Conservation (phyloP, 2,329 filamentous ascomycete species). For the Colletotrichum costaricense region DNA sequence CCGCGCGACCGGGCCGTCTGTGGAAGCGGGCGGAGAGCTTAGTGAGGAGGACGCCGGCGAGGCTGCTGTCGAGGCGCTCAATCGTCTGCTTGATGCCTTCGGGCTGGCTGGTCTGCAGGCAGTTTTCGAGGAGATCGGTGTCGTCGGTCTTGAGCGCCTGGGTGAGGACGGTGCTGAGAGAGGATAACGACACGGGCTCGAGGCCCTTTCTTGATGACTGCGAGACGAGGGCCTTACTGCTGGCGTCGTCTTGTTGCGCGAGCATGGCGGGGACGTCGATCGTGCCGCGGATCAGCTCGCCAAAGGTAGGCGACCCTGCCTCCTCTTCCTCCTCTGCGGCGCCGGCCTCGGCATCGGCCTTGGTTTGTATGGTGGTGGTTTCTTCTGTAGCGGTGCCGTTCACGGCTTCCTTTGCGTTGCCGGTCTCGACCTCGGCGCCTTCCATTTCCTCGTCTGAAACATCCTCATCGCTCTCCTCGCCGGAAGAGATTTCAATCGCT, state of each 20-base stretch:
- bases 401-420: constrained; percentile 26
- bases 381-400: constrained; percentile 41
- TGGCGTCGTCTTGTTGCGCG: constrained; percentile 49
- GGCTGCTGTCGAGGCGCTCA: constrained; percentile 85
- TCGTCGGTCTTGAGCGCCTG: constrained; percentile 96
- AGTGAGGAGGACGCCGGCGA: constrained; percentile 82
- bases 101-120: constrained; percentile 83
- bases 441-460: constrained; percentile 55
- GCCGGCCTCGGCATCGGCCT: constrained; percentile 42
- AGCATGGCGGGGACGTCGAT: constrained; percentile 80
- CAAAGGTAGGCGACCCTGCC: constrained; percentile 75
- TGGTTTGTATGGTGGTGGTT: constrained; percentile 42
- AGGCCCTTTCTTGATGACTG: constrained; percentile 59
- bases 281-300: constrained; percentile 82
- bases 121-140: constrained; percentile 88
- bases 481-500: constrained; percentile 69
- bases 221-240: constrained; percentile 49
- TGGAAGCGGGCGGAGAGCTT: constrained; percentile 90
- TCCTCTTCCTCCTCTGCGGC: constrained; percentile 58
- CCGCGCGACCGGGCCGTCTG: constrained; percentile 87
- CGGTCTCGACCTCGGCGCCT: constrained; percentile 39
- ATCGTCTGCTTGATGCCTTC: constrained; percentile 88
- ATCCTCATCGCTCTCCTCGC: constrained; percentile 60
- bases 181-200: constrained; percentile 77
- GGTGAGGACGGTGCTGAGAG: constrained; percentile 90